These are phyloP conservation scores for Yarrowia osloensis DNA, from an alignment of 805 yeast genomes.

Conservation along the genomic window DNA sequence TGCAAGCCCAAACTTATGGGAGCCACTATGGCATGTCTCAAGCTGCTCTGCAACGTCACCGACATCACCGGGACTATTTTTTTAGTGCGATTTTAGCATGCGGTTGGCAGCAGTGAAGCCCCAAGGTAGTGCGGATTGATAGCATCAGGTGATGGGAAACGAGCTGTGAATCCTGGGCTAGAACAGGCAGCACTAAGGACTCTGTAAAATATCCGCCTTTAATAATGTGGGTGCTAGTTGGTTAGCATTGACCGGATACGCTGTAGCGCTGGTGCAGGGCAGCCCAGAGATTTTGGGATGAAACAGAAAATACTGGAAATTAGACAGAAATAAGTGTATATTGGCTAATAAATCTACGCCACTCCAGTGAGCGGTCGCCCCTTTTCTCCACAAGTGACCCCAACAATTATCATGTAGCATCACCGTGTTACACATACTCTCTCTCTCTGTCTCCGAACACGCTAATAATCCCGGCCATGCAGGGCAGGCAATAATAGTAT, in stretches of 20 bases:
- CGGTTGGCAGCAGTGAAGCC: neutral
- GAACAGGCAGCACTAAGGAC: neutral
- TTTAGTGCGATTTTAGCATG: neutral
- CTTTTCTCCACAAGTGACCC: no score
- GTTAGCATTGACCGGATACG: neutral
- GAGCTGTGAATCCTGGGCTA: neutral
- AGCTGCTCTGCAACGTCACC: neutral
- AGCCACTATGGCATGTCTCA: neutral
- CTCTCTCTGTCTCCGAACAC: no score
- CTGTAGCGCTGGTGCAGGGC: neutral
- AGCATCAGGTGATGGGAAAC: conserved; percentile 7
- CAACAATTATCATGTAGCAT: no score
- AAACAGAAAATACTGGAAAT: neutral
- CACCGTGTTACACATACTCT: no score
- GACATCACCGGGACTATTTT: conserved; percentile 5
- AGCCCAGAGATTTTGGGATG: no score
- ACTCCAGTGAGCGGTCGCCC: neutral
- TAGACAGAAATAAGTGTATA: no score
- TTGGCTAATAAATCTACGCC: neutral
- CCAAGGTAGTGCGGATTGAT: neutral
- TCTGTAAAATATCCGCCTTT: neutral
- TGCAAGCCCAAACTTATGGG: neutral
- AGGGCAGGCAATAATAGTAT: neutral
- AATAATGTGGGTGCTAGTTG: neutral
- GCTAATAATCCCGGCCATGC: no score